Conservation (phyloP, 2,329 filamentous ascomycete species). For the Colletotrichum sp. region DNA sequence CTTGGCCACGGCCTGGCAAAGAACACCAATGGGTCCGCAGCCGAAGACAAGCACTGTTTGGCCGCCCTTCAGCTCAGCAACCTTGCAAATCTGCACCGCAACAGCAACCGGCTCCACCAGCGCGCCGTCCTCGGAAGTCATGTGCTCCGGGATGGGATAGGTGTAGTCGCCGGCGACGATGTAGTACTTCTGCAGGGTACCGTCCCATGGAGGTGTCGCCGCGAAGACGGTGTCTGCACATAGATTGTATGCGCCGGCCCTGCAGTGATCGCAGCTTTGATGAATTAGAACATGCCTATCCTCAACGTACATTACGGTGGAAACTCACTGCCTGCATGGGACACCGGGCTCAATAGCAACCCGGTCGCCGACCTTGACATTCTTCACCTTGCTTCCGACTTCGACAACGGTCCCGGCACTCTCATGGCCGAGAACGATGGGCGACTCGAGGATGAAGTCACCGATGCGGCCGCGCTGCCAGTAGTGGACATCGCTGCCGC, state of each 20-base stretch:
- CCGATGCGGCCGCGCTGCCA: constrained; percentile 52
- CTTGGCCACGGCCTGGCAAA: constrained; percentile 51
- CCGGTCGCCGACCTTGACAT: constrained; percentile 46
- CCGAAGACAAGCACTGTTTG: constrained; percentile 54
- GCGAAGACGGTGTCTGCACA: constrained; percentile 51
- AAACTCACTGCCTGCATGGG: constrained; percentile 35
- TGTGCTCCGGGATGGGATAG: constrained; percentile 47
- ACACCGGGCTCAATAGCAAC: constrained; percentile 55
- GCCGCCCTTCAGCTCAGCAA: constrained; percentile 41
- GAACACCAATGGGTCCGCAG: constrained; percentile 52
- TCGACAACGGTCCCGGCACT: constrained; percentile 45
- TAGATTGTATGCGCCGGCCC: constrained; percentile 43
- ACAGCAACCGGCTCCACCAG: constrained; percentile 58
- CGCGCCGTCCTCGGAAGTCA: constrained; percentile 55
- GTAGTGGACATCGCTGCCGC: constrained; percentile 50
- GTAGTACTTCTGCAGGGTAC: constrained; percentile 55
- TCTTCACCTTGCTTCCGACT: constrained; percentile 43
- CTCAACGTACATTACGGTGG: background rate
- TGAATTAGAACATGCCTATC: background rate
- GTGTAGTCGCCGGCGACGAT: constrained; percentile 49
- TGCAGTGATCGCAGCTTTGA: constrained; percentile 45
- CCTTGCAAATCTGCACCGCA: constrained; percentile 50
- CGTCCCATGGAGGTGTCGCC: constrained; percentile 53
- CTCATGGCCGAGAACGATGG: constrained; percentile 54
- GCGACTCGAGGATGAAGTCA: constrained; percentile 46